These are phyloP conservation scores for Capsicum chinense DNA, from an alignment of 257 asterid genomes.

Conservation along the genomic window DNA sequence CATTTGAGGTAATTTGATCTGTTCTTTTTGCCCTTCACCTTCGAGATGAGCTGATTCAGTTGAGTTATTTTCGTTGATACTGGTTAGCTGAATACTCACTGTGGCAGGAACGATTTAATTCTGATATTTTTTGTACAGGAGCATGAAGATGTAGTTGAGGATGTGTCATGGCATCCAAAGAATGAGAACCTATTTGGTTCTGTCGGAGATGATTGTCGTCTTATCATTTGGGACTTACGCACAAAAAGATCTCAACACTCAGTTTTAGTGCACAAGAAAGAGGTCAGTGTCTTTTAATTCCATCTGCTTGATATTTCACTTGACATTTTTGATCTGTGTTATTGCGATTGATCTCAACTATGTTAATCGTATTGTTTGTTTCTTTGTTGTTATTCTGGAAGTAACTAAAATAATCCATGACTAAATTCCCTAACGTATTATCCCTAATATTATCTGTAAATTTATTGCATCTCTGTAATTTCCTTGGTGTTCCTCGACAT, in stretches of 20 bases:
- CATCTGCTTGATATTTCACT: slow-evolving; percentile 1
- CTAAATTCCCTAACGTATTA: background rate
- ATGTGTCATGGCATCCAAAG: slow-evolving; percentile 88
- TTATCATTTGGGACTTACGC: slow-evolving; percentile 90
- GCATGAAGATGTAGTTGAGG: slow-evolving; percentile 80
- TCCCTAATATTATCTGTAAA: background rate
- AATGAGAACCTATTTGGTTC: slow-evolving; percentile 83
- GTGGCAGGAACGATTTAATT: slow-evolving; percentile 6
- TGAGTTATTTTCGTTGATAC: slow-evolving; percentile 17
- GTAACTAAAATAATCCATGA: background rate
- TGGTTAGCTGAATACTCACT: background rate
- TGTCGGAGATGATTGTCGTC: slow-evolving; percentile 94
- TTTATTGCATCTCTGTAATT: background rate
- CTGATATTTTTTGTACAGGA: slow-evolving; percentile 50
- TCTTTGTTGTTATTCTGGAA: background rate
- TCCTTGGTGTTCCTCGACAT: background rate
- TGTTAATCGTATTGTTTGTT: background rate
- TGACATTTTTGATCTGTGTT: background rate
- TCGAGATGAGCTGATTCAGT: slow-evolving; percentile 14
- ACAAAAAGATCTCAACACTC: slow-evolving; percentile 80
- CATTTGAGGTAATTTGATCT: slow-evolving; percentile 59
- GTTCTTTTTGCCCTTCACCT: background rate
- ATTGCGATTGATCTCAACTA: slow-evolving; percentile 2
- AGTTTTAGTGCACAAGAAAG: slow-evolving; percentile 73
- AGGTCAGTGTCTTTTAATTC: slow-evolving; percentile 46